Conservation (phyloP, 2,329 filamentous ascomycete species). For the Chaetomium globosum region DNA sequence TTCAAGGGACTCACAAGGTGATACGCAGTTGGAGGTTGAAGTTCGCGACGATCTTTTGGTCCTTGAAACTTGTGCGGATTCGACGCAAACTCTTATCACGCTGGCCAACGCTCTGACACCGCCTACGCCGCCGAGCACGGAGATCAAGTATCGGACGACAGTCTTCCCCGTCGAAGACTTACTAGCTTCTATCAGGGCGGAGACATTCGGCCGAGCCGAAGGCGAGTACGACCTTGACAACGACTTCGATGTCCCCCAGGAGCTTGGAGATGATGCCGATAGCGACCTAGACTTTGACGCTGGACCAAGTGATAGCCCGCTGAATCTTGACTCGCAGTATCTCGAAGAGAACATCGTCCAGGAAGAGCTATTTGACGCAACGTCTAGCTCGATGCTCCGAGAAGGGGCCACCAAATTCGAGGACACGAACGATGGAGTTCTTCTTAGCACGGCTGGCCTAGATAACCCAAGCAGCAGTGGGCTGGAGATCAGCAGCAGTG, state of each 20-base stretch:
- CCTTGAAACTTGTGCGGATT: constrained; percentile 94
- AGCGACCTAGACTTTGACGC: constrained; percentile 38
- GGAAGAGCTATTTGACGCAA: constrained; percentile 54
- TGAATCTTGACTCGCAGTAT: constrained; percentile 51
- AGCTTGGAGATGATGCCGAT: constrained; percentile 46
- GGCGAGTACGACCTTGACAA: constrained; percentile 65
- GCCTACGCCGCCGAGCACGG: constrained; percentile 78
- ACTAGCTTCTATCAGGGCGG: constrained; percentile 84
- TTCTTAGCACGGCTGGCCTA: constrained; percentile 49
- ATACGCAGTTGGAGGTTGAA: constrained; percentile 75
- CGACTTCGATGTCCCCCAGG: constrained; percentile 60
- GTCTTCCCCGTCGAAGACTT: constrained; percentile 85
- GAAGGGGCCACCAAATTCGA: constrained; percentile 47
- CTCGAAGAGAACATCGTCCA: constrained; percentile 49
- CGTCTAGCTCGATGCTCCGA: constrained; percentile 45
- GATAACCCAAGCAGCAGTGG: constrained; percentile 54
- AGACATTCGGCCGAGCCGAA: constrained; percentile 70
- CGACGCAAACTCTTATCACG: constrained; percentile 85
- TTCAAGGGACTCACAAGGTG: constrained; percentile 56
- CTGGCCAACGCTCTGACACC: constrained; percentile 80
- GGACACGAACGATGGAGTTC: constrained; percentile 51
- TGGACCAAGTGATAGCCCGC: constrained; percentile 39
- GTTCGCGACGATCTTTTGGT: constrained; percentile 84
- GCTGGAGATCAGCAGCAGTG: constrained; percentile 41
- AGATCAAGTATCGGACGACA: constrained; percentile 83